Conservation (phyloP, 345 rosid genomes). For the Gossypium rotundifolium region DNA sequence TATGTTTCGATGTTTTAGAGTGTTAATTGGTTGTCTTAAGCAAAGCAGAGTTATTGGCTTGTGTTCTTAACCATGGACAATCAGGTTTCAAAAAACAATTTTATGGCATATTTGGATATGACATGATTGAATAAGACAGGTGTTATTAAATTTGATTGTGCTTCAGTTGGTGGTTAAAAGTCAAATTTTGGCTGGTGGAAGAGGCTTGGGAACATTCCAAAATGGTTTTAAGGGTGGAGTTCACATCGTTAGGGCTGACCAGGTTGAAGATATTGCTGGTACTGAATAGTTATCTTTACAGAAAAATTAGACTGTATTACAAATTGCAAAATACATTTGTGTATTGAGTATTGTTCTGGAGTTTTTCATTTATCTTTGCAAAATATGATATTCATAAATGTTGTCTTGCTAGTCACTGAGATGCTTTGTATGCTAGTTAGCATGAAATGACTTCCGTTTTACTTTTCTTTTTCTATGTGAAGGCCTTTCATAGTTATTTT, state of each 20-base stretch:
- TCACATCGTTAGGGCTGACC: slow-evolving; percentile 74
- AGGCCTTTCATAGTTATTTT: not conserved
- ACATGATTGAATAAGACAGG: not conserved
- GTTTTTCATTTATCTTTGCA: not conserved
- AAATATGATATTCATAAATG: not conserved
- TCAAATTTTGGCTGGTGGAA: slow-evolving; percentile 97
- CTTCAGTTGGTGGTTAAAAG: slow-evolving; percentile 93
- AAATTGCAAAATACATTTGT: not conserved
- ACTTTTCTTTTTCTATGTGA: not conserved
- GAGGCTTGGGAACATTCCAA: slow-evolving; percentile 91
- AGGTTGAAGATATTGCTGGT: slow-evolving; percentile 82
- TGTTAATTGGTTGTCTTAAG: not conserved
- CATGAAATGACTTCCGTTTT: not conserved
- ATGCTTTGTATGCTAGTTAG: not conserved
- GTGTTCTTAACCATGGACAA: not conserved
- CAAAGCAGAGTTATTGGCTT: not conserved
- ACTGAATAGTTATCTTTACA: not conserved
- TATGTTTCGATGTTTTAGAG: not conserved
- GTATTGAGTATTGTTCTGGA: not conserved
- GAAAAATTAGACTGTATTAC: not conserved
- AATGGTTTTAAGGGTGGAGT: slow-evolving; percentile 94
- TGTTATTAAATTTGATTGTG: slow-evolving; percentile 7
- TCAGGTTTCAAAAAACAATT: slow-evolving; percentile 10
- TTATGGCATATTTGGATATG: not conserved
- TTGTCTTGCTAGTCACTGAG: not conserved